Conservation (phyloP, 1,284 basidiomycete species). For the Sporisorium graminicola region DNA sequence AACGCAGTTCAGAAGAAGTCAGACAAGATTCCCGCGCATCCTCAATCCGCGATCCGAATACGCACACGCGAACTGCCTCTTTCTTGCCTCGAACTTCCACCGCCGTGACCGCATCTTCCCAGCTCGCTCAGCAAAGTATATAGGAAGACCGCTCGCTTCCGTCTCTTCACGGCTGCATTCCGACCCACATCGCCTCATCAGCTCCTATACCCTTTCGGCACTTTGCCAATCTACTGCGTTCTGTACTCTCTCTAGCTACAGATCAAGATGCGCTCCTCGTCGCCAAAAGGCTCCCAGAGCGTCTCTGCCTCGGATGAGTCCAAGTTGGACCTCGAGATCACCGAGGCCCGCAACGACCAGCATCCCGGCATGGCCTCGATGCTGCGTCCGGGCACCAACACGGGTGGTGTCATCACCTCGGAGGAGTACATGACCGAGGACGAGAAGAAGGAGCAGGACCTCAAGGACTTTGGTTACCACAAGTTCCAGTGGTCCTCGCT, state of each 20-base stretch:
- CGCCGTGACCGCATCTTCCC: background rate
- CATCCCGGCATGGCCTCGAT: slow-evolving; percentile 43
- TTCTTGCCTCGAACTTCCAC: background rate
- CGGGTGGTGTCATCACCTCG: slow-evolving; percentile 45
- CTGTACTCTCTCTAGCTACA: slow-evolving; percentile 2
- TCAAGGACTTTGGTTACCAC: slow-evolving; percentile 44
- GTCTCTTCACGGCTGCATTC: background rate
- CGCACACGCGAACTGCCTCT: background rate
- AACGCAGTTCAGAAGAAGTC: background rate
- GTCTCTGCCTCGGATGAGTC: slow-evolving; percentile 24
- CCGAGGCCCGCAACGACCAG: slow-evolving; percentile 29
- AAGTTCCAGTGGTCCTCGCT: slow-evolving; percentile 66
- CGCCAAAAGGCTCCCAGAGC: slow-evolving; percentile 13
- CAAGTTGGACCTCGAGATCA: slow-evolving; percentile 44
- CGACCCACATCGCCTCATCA: slow-evolving; percentile 1
- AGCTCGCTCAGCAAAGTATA: slow-evolving; percentile 1
- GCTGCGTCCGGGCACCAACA: slow-evolving; percentile 48
- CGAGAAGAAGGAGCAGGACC: slow-evolving; percentile 38
- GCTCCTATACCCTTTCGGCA: background rate
- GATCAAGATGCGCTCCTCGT: slow-evolving; percentile 8
- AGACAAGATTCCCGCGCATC: background rate
- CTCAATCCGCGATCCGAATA: background rate
- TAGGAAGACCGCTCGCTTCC: slow-evolving; percentile 1
- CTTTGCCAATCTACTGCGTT: background rate
- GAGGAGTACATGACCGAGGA: slow-evolving; percentile 60